Evolutionary conservation across 1,139 yeast genomes (phyloP), one percentile per base, ranked within the genome.

Genomic region (Yamadazyma mexicana): DNA sequence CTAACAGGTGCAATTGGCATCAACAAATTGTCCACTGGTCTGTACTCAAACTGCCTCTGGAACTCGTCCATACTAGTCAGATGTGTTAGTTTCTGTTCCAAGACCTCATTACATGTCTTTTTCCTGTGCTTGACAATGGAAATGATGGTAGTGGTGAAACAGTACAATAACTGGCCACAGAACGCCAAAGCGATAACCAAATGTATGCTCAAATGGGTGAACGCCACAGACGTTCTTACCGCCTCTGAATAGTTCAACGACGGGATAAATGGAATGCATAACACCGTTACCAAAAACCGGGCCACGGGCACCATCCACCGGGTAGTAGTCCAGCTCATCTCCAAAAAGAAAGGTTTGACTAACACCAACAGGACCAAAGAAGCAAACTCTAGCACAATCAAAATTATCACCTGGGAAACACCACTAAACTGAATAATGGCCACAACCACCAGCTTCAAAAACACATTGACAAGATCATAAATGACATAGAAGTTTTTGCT

Each of bases 341-440:
- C 56, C 16, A 67, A 61, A 49, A 56, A 77, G 44, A 61, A 68
- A 1, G 83, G 83, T 33, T 64, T 59, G 39, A 61, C 46, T 1
- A 53, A 32, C 14, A 72, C 42, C 28, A 75, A 46, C 4, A 62
- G 39, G 1, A 62, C 33, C 27, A 73, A 49, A 35, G 68, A 65
- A 3, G 58, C 17, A 17, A 62, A 44, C 44, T 76, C 77, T 2
- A 69, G 27, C 1, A 65, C 48, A 5, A 73, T 56, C 32, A 77
- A 53, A n/a, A 68, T 39, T 2, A 59, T 45, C 0, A 77, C 72
- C 48, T 78, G 83, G 3, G 64, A 69, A 2, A 60, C 40, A 0
- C 82, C 82, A 42, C 59, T 55, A 4, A 47, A 42, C 44, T 75
- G 80, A 18, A 75, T 44, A 20, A 66, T 52, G 0, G 80, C 79